Base-by-base conservation (phyloP, 371 early-diverging fungal genomes). In the Mortierella sp. region DNA sequence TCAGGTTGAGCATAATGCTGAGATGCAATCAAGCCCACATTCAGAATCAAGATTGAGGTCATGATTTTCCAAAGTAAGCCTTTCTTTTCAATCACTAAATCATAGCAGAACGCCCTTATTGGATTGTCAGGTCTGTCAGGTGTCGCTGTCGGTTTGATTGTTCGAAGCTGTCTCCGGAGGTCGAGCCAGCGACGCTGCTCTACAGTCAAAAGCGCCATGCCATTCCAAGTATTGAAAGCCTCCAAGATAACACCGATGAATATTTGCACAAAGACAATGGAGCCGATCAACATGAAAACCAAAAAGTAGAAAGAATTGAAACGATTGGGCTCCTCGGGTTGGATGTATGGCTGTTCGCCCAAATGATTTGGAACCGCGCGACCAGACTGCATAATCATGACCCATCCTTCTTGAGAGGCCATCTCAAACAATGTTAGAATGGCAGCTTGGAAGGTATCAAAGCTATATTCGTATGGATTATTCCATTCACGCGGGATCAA, bases 241-340 rank as follows among this genome's bases (percentile, higher is more conserved):
- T 88, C 89, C 60, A 88, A 67, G 61, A 88, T 86, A 42, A 89
- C 89, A 43, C 89, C 89, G 61, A 89, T 89, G 29, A 89, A 89
- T 1, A 89, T 61, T 58, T 89, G 89, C 17, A 89, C 85, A 19
- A 86, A 80, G 34, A 87, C 84, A 23, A 89, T 82, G 0, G 87
- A 89, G 0, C 86, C 86, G 22, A 87, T 63, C 77, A 89, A 83
- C 89, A 89, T 89, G 47, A 89, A 87, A 0, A 79, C 67, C 26
- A 89, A 61, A 49, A 86, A 89, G 59, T 83, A 89, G 10, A 86
- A 61, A 0, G 86, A 85, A 60, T 86, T 69, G 78, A 83, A 84
- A 17, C 83, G 76, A 28, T 85, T 84, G 45, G 71, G 62, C 5
- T 76, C 75, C n/a, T 76, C 59, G 71, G 85, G 76, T 15, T 75